Conservation (phyloP, 2,329 filamentous ascomycete genomes). For the Ophiosphaerella herpotricha region DNA sequence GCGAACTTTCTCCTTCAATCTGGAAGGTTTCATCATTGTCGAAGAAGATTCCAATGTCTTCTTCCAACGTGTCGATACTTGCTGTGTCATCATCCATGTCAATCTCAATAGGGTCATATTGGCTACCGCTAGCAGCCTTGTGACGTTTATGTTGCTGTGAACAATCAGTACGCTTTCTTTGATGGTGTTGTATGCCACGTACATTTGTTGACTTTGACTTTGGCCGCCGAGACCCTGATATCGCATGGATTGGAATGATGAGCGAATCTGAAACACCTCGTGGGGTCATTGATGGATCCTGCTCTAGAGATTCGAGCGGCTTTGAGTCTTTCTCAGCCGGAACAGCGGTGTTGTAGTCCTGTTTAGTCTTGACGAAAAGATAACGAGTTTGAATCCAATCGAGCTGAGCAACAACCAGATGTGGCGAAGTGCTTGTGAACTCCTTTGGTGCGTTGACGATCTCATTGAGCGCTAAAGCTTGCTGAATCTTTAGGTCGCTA, state of each 20-base stretch:
- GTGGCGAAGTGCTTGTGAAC: slow-evolving; percentile 62
- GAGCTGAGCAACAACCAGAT: slow-evolving; percentile 73
- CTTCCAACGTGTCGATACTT: slow-evolving; percentile 56
- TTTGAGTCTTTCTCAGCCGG: slow-evolving; percentile 16
- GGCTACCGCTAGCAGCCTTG: slow-evolving; percentile 33
- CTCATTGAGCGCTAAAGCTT: slow-evolving; percentile 78
- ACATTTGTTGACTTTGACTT: slow-evolving; percentile 21
- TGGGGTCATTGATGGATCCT: slow-evolving; percentile 50
- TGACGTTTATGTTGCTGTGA: slow-evolving; percentile 29
- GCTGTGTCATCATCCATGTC: slow-evolving; percentile 45
- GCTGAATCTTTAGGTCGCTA: slow-evolving; percentile 64
- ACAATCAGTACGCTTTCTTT: slow-evolving; percentile 7
- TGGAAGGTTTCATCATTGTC: slow-evolving; percentile 20
- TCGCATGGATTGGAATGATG: slow-evolving; percentile 58
- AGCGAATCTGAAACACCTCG: slow-evolving; percentile 49
- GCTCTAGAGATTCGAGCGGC: slow-evolving; percentile 38
- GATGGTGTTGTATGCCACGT: background rate
- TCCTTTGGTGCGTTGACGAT: slow-evolving; percentile 73
- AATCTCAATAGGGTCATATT: slow-evolving; percentile 46
- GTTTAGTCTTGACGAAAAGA: slow-evolving; percentile 63
- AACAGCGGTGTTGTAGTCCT: background rate
- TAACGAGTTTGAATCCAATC: slow-evolving; percentile 93
- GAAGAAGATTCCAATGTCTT: slow-evolving; percentile 55
- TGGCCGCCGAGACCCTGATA: slow-evolving; percentile 52
- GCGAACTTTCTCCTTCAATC: slow-evolving; percentile 12